Conservation (phyloP, 2,329 filamentous ascomycete genomes). For the Cryoendolithus antarcticus region DNA sequence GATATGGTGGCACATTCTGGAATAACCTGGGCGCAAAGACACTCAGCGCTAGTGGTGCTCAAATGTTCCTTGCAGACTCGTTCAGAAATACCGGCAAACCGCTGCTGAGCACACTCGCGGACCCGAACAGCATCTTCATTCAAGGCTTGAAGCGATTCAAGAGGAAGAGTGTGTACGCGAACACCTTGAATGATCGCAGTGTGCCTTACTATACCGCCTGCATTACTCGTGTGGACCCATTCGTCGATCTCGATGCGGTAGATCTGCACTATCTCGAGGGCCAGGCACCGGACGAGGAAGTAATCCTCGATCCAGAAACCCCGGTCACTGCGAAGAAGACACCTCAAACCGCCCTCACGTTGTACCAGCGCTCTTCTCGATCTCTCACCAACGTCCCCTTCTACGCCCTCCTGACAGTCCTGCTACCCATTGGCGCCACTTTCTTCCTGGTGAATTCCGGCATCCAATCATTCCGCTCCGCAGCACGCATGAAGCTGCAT, state of each 20-base stretch:
- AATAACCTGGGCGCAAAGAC: slow-evolving; percentile 71
- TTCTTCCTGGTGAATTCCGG: slow-evolving; percentile 62
- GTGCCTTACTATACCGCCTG: slow-evolving; percentile 74
- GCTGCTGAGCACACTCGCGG: slow-evolving; percentile 67
- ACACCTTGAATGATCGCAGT: slow-evolving; percentile 74
- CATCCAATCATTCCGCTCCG: slow-evolving; percentile 62
- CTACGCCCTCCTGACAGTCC: slow-evolving; percentile 47
- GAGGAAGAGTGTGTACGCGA: slow-evolving; percentile 67
- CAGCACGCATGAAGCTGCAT: slow-evolving; percentile 60
- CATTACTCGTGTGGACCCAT: slow-evolving; percentile 69
- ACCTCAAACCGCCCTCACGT: slow-evolving; percentile 7
- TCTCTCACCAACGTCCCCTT: slow-evolving; percentile 46
- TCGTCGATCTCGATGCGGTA: slow-evolving; percentile 51
- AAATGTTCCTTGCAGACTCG: slow-evolving; percentile 75
- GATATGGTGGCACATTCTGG: slow-evolving; percentile 36
- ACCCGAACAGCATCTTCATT: slow-evolving; percentile 76
- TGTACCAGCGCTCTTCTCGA: slow-evolving; percentile 17
- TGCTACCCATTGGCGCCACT: slow-evolving; percentile 58
- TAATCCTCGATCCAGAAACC: slow-evolving; percentile 57
- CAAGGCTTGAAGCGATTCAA: slow-evolving; percentile 64
- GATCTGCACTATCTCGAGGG: slow-evolving; percentile 56
- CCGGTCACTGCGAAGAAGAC: slow-evolving; percentile 40
- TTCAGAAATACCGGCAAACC: slow-evolving; percentile 77
- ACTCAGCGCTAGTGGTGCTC: slow-evolving; percentile 69
- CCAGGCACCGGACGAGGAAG: slow-evolving; percentile 55